Evolutionary conservation across 164 flowering plant species (phyloP).

Genomic region (Platanus orientalis): DNA sequence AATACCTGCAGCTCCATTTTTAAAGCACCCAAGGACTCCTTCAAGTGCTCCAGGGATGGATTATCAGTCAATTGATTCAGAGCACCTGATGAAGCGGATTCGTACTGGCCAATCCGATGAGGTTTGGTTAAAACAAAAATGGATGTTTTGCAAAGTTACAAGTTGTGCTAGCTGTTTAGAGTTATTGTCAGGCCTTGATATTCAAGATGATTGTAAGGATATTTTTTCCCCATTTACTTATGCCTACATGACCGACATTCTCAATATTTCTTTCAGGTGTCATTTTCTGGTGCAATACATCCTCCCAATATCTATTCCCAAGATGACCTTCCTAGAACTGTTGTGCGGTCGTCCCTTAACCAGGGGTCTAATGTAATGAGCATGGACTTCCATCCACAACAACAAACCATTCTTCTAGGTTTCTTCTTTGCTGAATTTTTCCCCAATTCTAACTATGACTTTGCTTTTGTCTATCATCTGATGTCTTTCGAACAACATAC

Average conservation of each 20-base stretch:
- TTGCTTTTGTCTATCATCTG: not conserved
- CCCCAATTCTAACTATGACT: not conserved
- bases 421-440: not conserved
- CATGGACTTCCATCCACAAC: constrained; percentile 89
- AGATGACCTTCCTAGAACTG: constrained; percentile 72
- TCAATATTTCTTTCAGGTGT: constrained; percentile 31
- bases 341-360: constrained; percentile 43
- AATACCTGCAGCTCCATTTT: constrained; percentile 41
- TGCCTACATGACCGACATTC: not conserved
- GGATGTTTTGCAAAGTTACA: too few relatives aligned
- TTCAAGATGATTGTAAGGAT: not conserved
- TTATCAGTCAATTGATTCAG: constrained; percentile 66
- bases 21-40: constrained; percentile 69
- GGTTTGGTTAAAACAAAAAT: constrained; percentile 24
- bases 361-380: constrained; percentile 69
- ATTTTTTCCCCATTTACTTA: not conserved
- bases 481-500: not conserved
- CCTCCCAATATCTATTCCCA: constrained; percentile 51
- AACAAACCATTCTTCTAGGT: constrained; percentile 75
- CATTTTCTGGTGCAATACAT: constrained; percentile 57
- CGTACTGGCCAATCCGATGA: constrained; percentile 67
- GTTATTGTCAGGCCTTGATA: not conserved
- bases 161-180: not conserved
- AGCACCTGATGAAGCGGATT: constrained; percentile 66
- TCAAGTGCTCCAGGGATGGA: constrained; percentile 59